These are phyloP conservation scores for Plectosphaerella sp. DNA, from an alignment of 2,329 filamentous ascomycete genomes.

Conservation along the genomic window DNA sequence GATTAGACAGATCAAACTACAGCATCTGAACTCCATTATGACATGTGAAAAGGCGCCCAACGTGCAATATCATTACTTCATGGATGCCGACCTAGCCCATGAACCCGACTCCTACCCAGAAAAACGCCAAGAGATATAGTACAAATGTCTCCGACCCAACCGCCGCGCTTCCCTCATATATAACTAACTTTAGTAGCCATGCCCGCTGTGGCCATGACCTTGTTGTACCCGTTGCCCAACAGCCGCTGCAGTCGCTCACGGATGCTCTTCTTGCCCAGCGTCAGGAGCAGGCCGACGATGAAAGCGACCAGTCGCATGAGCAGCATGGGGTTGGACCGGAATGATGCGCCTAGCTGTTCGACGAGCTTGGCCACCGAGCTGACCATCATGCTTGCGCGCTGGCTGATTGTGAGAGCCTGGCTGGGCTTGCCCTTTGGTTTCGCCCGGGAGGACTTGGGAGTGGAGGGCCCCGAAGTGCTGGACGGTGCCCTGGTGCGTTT, in stretches of 20 bases:
- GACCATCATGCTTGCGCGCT: constrained; percentile 48
- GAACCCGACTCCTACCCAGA: too few relatives aligned
- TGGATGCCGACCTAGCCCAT: too few relatives aligned
- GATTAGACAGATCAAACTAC: too few relatives aligned
- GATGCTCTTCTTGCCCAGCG: constrained; percentile 70
- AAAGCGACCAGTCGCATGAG: constrained; percentile 69
- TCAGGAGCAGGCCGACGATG: constrained; percentile 69
- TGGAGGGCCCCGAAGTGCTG: constrained; percentile 22
- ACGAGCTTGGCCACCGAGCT: constrained; percentile 47
- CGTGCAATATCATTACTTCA: too few relatives aligned
- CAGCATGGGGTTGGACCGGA: constrained; percentile 53
- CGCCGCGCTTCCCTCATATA: constrained; percentile 51
- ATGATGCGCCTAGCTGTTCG: constrained; percentile 42
- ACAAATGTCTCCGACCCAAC: constrained; percentile 6
- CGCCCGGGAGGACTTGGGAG: constrained; percentile 18
- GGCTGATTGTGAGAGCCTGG: constrained; percentile 32
- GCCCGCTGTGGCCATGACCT: constrained; percentile 77
- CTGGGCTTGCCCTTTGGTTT: constrained; percentile 24
- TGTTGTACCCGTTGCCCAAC: constrained; percentile 69
- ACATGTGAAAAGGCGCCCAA: too few relatives aligned
- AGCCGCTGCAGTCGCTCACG: constrained; percentile 69
- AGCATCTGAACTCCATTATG: too few relatives aligned
- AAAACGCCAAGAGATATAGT: constrained; percentile 8
- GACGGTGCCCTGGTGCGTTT: constrained; percentile 20
- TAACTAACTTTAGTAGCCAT: constrained; percentile 99